These are phyloP conservation scores for Aspergillus hortae DNA, from an alignment of 2,329 filamentous ascomycete species.

Conservation along the genomic window DNA sequence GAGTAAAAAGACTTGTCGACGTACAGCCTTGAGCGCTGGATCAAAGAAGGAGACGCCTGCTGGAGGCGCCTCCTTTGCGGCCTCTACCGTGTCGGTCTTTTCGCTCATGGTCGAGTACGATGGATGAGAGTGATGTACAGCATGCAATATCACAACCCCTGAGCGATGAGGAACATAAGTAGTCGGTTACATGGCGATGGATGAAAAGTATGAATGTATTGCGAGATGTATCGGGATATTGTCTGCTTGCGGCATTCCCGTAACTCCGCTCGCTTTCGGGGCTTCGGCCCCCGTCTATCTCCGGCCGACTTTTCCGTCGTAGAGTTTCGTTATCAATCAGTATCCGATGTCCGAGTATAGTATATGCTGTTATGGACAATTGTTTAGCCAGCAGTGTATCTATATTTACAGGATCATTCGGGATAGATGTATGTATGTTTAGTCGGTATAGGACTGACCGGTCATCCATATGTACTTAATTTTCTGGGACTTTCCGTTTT, in stretches of 20 bases:
- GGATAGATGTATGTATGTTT: no score
- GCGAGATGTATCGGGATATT: not conserved
- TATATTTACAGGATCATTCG: no score
- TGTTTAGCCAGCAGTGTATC: no score
- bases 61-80: slow-evolving; percentile 11
- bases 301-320: not conserved
- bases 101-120: slow-evolving; percentile 3
- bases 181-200: not conserved
- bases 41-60: slow-evolving; percentile 27
- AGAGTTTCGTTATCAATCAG: no score
- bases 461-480: no score
- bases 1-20: slow-evolving; percentile 19
- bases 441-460: no score
- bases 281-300: not conserved
- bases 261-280: not conserved
- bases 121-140: not conserved
- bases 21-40: slow-evolving; percentile 19
- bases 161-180: not conserved
- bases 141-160: no score
- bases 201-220: not conserved
- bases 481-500: no score
- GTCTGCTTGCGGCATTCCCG: not conserved
- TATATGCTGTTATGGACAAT: no score
- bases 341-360: no score
- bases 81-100: slow-evolving; percentile 6